These are phyloP conservation scores for Diplocarpon mali DNA, from an alignment of 2,329 filamentous ascomycete species.

Conservation along the genomic window DNA sequence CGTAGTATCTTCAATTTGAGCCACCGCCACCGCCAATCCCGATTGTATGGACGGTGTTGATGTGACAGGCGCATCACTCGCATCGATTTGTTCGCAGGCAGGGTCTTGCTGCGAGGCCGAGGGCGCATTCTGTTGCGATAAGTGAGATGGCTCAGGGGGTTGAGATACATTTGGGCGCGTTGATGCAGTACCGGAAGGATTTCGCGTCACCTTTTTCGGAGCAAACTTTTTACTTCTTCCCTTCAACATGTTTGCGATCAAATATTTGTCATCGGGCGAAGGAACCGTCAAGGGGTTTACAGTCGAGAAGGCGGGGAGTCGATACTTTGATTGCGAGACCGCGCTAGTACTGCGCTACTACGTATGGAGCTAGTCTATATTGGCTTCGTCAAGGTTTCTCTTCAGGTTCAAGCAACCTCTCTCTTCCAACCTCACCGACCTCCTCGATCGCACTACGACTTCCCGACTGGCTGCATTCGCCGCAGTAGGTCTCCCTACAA, in stretches of 20 bases:
- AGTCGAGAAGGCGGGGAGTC: neutral
- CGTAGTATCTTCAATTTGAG: neutral
- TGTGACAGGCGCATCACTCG: neutral
- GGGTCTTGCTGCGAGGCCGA: constrained; percentile 1
- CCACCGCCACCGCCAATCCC: neutral
- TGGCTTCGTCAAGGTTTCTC: too few relatives aligned
- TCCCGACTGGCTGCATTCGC: constrained; percentile 11
- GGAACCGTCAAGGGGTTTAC: neutral
- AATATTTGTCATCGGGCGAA: constrained; percentile 1
- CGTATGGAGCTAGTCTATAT: too few relatives aligned
- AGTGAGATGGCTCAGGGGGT: constrained; percentile 16
- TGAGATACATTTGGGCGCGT: constrained; percentile 30
- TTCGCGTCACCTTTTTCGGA: constrained; percentile 49
- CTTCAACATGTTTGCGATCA: constrained; percentile 29
- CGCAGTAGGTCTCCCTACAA: constrained; percentile 9
- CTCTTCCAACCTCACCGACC: constrained; percentile 5
- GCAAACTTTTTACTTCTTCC: constrained; percentile 48
- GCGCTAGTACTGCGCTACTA: too few relatives aligned
- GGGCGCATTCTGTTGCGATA: constrained; percentile 10
- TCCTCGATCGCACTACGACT: constrained; percentile 9
- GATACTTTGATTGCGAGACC: too few relatives aligned
- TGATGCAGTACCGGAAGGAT: constrained; percentile 30
- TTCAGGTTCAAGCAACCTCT: neutral
- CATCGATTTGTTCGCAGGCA: neutral
- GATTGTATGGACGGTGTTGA: constrained; percentile 25